Conservation (phyloP, 768 basidiomycete species). For the Rhizopogon vinicolor region DNA sequence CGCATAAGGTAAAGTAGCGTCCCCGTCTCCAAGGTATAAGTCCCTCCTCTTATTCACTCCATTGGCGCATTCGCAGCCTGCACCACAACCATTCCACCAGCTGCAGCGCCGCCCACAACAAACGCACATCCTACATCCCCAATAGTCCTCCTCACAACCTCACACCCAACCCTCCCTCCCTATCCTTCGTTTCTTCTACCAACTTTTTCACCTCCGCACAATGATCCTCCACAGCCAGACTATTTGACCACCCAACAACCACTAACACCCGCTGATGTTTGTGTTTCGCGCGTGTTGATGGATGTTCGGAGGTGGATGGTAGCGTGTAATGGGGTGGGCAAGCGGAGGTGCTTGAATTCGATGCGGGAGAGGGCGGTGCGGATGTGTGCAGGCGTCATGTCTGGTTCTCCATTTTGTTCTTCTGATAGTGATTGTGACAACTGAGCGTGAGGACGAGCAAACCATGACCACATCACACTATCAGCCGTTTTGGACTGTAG, state of each 20-base stretch:
- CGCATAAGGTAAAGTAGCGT: background rate
- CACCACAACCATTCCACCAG: slow-evolving; percentile 59
- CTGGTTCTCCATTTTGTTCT: background rate
- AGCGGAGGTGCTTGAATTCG: slow-evolving; percentile 51
- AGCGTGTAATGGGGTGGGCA: slow-evolving; percentile 58
- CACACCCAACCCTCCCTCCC: slow-evolving; percentile 16
- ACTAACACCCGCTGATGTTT: slow-evolving; percentile 46
- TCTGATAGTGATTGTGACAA: slow-evolving; percentile 2
- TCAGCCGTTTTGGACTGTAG: slow-evolving; percentile 85
- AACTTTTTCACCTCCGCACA: slow-evolving; percentile 62
- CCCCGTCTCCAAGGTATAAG: background rate
- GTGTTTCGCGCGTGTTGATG: slow-evolving; percentile 12
- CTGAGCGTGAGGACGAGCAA: slow-evolving; percentile 25
- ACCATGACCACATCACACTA: slow-evolving; percentile 67
- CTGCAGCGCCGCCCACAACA: slow-evolving; percentile 49
- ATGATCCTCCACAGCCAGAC: slow-evolving; percentile 73
- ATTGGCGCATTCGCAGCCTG: slow-evolving; percentile 46
- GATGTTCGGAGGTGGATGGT: slow-evolving; percentile 38
- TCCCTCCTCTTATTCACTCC: background rate
- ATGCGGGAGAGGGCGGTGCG: slow-evolving; percentile 49
- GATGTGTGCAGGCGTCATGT: slow-evolving; percentile 10
- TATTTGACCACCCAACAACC: slow-evolving; percentile 69
- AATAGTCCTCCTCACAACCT: slow-evolving; percentile 65
- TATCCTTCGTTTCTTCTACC: slow-evolving; percentile 36
- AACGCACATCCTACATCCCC: slow-evolving; percentile 86